These are phyloP conservation scores for Scutellaria baicalensis DNA, from an alignment of 257 asterid genomes.

Conservation along the genomic window DNA sequence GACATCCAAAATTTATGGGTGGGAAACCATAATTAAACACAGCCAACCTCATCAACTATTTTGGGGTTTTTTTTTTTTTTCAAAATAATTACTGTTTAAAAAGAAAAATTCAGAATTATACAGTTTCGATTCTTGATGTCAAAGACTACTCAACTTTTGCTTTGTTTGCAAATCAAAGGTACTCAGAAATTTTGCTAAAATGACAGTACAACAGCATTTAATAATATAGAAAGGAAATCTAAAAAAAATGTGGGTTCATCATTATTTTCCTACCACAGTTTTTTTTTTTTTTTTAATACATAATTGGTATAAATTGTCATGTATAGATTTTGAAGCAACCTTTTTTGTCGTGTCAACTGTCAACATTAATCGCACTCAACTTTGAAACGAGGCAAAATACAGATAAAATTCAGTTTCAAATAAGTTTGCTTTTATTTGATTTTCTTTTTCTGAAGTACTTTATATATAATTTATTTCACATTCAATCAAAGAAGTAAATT, in stretches of 20 bases:
- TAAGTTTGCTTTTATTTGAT: no score
- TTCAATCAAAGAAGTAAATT: no score
- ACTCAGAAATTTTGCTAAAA: background rate
- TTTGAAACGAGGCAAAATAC: background rate
- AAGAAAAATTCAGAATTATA: background rate
- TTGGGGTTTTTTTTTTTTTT: no score
- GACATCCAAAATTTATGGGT: no score
- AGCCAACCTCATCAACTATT: no score
- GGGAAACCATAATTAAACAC: no score
- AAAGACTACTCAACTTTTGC: conserved; percentile 4
- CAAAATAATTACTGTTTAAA: no score
- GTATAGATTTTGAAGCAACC: background rate
- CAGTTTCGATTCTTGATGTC: background rate
- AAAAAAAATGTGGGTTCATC: background rate
- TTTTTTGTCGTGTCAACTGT: background rate
- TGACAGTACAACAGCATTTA: conserved; percentile 1
- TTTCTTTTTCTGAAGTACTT: no score
- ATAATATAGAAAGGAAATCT: background rate
- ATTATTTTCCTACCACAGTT: background rate
- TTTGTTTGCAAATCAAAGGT: background rate
- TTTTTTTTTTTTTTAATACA: no score
- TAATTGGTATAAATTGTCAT: background rate
- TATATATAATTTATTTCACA: no score
- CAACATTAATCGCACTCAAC: no score
- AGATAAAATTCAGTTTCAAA: no score